These are phyloP conservation scores for Leishmania tropica DNA, from an alignment of 208 protist species.

Conservation along the genomic window DNA sequence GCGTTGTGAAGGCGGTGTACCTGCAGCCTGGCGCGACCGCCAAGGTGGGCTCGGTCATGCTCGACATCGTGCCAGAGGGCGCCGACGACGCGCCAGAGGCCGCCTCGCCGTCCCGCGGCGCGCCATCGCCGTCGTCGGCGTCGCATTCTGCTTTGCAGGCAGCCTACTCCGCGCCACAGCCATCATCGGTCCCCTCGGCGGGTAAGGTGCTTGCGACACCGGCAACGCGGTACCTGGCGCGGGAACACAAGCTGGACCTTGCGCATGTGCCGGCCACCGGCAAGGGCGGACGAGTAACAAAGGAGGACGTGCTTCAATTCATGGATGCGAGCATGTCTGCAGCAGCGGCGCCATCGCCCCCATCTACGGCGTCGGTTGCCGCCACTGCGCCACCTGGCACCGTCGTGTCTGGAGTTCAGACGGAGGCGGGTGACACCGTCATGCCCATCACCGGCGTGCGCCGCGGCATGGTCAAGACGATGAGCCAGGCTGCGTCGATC, in stretches of 20 bases:
- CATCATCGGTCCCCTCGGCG: not conserved
- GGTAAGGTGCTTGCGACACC: conserved; percentile 90
- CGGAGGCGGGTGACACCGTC: conserved; percentile 33
- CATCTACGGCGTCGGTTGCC: conserved; percentile 1
- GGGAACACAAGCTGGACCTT: conserved; percentile 85
- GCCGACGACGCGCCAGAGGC: not conserved
- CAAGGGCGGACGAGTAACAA: conserved; percentile 88
- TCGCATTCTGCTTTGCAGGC: not conserved
- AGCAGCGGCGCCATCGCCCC: not conserved
- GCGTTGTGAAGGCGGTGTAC: conserved; percentile 85
- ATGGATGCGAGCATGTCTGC: not conserved
- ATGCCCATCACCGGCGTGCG: conserved; percentile 56
- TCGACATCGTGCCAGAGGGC: conserved; percentile 74
- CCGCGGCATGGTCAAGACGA: conserved; percentile 93
- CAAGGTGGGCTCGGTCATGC: conserved; percentile 82
- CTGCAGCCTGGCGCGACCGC: conserved; percentile 82
- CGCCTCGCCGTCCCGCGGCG: not conserved
- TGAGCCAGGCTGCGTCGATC: conserved; percentile 86
- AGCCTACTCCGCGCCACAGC: not conserved
- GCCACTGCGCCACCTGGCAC: not conserved
- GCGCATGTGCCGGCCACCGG: conserved; percentile 60
- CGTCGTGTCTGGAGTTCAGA: not conserved
- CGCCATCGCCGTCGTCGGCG: not conserved
- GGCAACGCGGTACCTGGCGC: conserved; percentile 87
- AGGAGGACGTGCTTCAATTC: conserved; percentile 85